Conservation (phyloP, 129 eudicot species). For the Flaveria sonorensis region DNA sequence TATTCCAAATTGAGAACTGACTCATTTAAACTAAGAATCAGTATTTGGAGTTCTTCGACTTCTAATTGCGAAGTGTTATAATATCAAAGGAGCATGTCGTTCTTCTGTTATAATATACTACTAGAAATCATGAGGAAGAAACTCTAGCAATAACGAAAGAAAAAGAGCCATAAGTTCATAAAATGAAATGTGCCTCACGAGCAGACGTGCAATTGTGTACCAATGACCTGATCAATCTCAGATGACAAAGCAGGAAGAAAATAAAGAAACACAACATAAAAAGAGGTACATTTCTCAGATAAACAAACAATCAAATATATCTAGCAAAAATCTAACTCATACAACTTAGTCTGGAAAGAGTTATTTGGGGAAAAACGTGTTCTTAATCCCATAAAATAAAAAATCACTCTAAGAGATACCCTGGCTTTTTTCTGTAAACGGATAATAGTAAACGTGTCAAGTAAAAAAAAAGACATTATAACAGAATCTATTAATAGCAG, state of each 20-base stretch:
- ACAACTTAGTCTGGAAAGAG: too few relatives aligned
- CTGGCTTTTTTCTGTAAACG: too few relatives aligned
- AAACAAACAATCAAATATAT: too few relatives aligned
- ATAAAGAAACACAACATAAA: slow-evolving; percentile 74
- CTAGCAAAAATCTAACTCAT: too few relatives aligned
- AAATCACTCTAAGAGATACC: too few relatives aligned
- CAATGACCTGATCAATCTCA: slow-evolving; percentile 61
- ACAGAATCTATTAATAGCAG: too few relatives aligned
- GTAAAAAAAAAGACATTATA: too few relatives aligned
- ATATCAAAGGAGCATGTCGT: too few relatives aligned
- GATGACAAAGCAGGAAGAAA: slow-evolving; percentile 74
- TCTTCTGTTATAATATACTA: background rate
- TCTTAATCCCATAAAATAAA: too few relatives aligned
- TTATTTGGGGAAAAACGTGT: too few relatives aligned
- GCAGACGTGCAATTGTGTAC: slow-evolving; percentile 58
- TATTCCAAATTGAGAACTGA: background rate
- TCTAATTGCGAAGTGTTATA: background rate
- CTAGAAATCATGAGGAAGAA: background rate
- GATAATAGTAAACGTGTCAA: too few relatives aligned
- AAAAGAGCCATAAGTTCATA: background rate
- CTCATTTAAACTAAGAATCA: background rate
- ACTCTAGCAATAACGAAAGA: background rate
- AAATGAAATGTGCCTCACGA: slow-evolving; percentile 52
- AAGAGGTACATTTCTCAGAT: slow-evolving; percentile 77
- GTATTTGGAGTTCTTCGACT: background rate